These are phyloP conservation scores for Murraya koenigii DNA, from an alignment of 345 rosid species.

Conservation along the genomic window DNA sequence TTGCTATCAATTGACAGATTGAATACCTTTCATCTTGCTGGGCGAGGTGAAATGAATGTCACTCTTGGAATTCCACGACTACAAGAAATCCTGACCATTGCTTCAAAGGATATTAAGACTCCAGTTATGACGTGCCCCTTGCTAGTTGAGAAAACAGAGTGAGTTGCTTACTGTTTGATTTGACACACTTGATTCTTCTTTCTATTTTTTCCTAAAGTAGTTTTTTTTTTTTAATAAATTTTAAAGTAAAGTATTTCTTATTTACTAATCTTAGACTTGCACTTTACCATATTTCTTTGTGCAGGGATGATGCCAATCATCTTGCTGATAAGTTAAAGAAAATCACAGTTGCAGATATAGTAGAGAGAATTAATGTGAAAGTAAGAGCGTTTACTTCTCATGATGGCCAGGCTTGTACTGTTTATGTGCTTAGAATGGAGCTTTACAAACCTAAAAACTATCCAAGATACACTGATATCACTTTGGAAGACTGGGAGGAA, in stretches of 20 bases:
- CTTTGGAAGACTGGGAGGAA: constrained; percentile 63
- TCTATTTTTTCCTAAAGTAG: neutral
- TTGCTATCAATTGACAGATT: constrained; percentile 44
- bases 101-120: constrained; percentile 74
- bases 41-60: constrained; percentile 99
- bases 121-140: constrained; percentile 97
- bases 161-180: constrained; percentile 27
- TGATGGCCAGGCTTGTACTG: constrained; percentile 36
- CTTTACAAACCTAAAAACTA: constrained; percentile 60
- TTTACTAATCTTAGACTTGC: neutral
- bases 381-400: constrained; percentile 51
- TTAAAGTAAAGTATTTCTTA: neutral
- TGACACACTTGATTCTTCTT: neutral
- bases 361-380: constrained; percentile 66
- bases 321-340: constrained; percentile 78
- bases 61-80: constrained; percentile 96
- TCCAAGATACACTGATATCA: constrained; percentile 42
- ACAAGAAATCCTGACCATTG: constrained; percentile 94
- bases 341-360: constrained; percentile 74
- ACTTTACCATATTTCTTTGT: constrained; percentile 22
- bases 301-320: constrained; percentile 65
- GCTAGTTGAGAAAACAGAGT: constrained; percentile 60
- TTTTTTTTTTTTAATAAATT: neutral
- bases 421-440: constrained; percentile 81
- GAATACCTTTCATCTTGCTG: constrained; percentile 99